phyloP scores from a whole-genome alignment of 306 rosid genomes.

The Lablab purpureus region DNA sequence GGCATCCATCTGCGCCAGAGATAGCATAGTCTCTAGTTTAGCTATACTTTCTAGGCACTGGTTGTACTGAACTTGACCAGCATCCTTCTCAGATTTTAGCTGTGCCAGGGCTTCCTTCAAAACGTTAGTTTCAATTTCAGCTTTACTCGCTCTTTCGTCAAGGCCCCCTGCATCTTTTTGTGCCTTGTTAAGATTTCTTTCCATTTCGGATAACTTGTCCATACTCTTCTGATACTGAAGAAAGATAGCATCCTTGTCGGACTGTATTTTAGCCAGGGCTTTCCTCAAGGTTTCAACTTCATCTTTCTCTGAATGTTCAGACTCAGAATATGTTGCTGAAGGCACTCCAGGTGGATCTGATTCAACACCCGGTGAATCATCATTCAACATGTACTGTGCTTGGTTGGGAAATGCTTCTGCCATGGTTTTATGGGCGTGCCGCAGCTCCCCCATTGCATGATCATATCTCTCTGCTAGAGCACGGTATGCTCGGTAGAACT shows the following conservation, averaged over 20 bases:
- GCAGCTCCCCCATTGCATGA: constrained; percentile 93
- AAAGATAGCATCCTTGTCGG: constrained; percentile 76
- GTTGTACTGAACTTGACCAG: constrained; percentile 69
- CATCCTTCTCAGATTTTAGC: constrained; percentile 73
- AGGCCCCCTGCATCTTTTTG: constrained; percentile 75
- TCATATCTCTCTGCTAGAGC: constrained; percentile 98
- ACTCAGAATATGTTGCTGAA: constrained; percentile 51
- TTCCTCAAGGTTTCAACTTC: constrained; percentile 72
- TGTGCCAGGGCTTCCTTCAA: constrained; percentile 78
- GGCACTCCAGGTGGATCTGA: constrained; percentile 59
- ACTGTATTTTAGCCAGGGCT: constrained; percentile 65
- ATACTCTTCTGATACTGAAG: constrained; percentile 73
- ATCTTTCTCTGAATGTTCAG: constrained; percentile 54
- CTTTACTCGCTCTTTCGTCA: constrained; percentile 82
- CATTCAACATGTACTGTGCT: constrained; percentile 55
- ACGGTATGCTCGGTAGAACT: constrained; percentile 98
- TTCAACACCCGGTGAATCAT: constrained; percentile 66
- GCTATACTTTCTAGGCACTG: constrained; percentile 77
- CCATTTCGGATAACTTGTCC: constrained; percentile 72
- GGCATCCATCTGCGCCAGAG: constrained; percentile 56
- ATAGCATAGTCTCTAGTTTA: constrained; percentile 63
- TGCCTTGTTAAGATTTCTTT: constrained; percentile 67
- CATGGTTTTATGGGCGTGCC: constrained; percentile 86
- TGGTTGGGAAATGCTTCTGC: constrained; percentile 86
- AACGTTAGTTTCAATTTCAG: constrained; percentile 79